Percentiles rank a stretch among this genome's conserved stretches.
These are phyloP conservation scores for Aspergillus latus DNA, from an alignment of 2,329 filamentous ascomycete genomes.

Conservation along the genomic window DNA sequence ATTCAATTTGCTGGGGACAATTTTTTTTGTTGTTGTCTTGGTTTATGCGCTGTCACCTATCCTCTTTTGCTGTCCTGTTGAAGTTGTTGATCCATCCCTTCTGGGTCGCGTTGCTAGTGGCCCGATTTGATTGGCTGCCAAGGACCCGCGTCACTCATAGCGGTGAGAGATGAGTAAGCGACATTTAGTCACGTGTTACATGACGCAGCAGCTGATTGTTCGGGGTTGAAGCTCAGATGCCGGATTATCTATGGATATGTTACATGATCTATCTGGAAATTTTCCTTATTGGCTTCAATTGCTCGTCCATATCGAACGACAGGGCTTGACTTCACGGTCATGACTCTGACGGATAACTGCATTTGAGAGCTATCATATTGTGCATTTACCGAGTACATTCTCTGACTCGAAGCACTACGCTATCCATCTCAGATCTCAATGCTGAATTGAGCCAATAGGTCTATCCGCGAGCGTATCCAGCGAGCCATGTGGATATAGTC, in stretches of 20 bases:
- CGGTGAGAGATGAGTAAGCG: constrained; percentile 27
- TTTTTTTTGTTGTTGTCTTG: constrained; percentile 7
- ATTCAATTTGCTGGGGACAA: constrained; percentile 47
- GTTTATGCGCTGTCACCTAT: constrained; percentile 39
- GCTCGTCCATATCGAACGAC: background rate
- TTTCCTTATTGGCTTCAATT: background rate
- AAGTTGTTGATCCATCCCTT: constrained; percentile 35
- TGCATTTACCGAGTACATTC: background rate
- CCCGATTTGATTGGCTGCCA: constrained; percentile 29
- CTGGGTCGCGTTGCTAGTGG: constrained; percentile 36
- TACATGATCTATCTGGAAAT: background rate
- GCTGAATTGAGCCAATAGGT: background rate
- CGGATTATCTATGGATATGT: background rate
- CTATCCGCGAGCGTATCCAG: background rate
- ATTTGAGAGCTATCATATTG: background rate
- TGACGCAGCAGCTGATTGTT: background rate
- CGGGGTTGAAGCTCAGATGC: background rate
- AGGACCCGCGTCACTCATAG: constrained; percentile 16
- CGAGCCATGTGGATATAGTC: constrained; percentile 3
- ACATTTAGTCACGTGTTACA: constrained; percentile 15
- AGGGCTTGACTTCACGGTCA: too few relatives aligned
- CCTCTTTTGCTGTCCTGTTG: constrained; percentile 11
- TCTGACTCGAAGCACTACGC: background rate
- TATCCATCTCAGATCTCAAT: background rate
- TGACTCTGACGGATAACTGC: too few relatives aligned